Conservation (phyloP, 371 early-diverging fungal species). For the Chytridium lagenaria region DNA sequence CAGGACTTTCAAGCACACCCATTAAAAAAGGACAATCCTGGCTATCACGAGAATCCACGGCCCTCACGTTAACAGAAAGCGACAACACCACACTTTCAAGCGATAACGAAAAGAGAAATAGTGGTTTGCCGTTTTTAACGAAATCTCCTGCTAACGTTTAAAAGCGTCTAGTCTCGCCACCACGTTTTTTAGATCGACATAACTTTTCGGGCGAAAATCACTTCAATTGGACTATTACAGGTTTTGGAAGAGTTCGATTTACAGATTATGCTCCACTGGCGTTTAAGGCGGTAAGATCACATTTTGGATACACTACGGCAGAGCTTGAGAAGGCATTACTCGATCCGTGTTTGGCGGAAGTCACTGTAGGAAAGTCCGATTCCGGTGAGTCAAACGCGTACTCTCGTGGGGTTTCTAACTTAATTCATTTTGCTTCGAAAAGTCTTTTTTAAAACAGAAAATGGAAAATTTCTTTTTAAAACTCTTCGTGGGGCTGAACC, state of each 20-base stretch:
- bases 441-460: conserved; percentile 58
- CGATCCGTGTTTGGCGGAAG: conserved; percentile 45
- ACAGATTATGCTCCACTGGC: conserved; percentile 62
- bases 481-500: conserved; percentile 62
- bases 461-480: conserved; percentile 61
- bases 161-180: no score
- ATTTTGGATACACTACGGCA: conserved; percentile 51
- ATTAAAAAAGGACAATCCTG: no score
- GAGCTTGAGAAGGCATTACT: conserved; percentile 55
- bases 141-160: no score
- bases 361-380: conserved; percentile 60
- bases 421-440: neutral
- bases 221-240: conserved; percentile 62
- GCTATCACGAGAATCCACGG: no score
- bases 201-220: conserved; percentile 51
- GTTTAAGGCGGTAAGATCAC: conserved; percentile 56
- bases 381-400: conserved; percentile 31
- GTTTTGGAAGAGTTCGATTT: conserved; percentile 57
- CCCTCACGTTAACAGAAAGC: no score
- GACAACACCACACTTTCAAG: no score
- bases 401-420: neutral
- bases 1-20: no score
- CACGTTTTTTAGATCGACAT: conserved; percentile 40
- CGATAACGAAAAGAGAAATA: no score
- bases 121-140: no score